A percentile compares a stretch with the other conserved stretches of the same genome.
Conservation (phyloP, 345 rosid genomes). For the Gossypium sturtianum region DNA sequence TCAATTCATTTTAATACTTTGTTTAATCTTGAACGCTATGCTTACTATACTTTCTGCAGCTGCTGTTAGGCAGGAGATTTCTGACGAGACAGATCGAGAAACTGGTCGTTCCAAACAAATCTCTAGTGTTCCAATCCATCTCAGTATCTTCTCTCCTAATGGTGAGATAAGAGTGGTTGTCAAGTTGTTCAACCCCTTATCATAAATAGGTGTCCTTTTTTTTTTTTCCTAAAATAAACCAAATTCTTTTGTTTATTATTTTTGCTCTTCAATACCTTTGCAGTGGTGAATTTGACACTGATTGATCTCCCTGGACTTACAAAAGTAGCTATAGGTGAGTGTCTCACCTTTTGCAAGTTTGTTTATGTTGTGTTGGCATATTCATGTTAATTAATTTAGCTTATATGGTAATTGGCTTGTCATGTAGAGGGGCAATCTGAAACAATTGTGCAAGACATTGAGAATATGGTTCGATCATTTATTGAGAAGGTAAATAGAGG, state of each 20-base stretch:
- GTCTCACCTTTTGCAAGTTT: constrained; percentile 1
- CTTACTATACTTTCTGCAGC: constrained; percentile 32
- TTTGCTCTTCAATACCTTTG: constrained; percentile 1
- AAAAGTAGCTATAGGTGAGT: constrained; percentile 92
- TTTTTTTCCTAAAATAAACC: neutral
- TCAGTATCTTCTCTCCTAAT: constrained; percentile 88
- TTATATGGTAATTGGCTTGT: constrained; percentile 11
- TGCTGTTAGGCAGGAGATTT: constrained; percentile 84
- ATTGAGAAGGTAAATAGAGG: constrained; percentile 70
- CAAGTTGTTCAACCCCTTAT: neutral
- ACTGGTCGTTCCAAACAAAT: constrained; percentile 81
- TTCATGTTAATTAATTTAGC: neutral
- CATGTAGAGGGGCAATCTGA: constrained; percentile 85
- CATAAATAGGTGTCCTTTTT: neutral
- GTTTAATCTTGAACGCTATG: constrained; percentile 7
- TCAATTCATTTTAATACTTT: neutral
- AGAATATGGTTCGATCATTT: constrained; percentile 77
- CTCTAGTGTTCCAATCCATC: constrained; percentile 88
- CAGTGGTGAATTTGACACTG: constrained; percentile 94
- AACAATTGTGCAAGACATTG: constrained; percentile 81
- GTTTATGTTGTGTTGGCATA: constrained; percentile 1
- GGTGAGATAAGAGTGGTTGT: constrained; percentile 41
- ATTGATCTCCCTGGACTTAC: constrained; percentile 97
- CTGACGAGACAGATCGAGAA: constrained; percentile 95
- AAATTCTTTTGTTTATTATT: neutral